These are phyloP conservation scores for Rhododendron molle DNA, from an alignment of 148 eudicot genomes.

Conservation along the genomic window DNA sequence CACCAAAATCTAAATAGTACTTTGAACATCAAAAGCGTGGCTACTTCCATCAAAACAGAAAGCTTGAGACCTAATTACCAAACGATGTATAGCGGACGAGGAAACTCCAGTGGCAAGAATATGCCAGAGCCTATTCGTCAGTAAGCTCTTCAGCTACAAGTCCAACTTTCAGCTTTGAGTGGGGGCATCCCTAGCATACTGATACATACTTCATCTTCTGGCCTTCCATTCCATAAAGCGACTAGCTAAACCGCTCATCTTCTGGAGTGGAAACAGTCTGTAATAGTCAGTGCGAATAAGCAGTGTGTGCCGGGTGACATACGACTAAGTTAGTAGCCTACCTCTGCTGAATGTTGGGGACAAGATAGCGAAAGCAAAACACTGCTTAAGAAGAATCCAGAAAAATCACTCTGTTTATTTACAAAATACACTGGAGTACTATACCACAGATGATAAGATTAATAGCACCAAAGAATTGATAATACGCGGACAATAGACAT, in stretches of 20 bases:
- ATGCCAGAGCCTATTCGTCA: not conserved
- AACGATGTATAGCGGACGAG: not conserved
- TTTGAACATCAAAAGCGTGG: not conserved
- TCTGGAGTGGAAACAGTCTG: not conserved
- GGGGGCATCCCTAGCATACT: not conserved
- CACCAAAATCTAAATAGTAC: not conserved
- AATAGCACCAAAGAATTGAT: too few species aligned
- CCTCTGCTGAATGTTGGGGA: not conserved
- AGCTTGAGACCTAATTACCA: not conserved
- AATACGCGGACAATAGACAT: not conserved
- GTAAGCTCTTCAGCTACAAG: not conserved
- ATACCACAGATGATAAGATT: not conserved
- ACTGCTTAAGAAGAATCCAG: not conserved
- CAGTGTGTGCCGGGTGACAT: not conserved
- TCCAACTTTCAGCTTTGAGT: not conserved
- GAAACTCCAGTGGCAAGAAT: not conserved
- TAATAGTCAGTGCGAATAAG: not conserved
- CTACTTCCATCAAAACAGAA: not conserved
- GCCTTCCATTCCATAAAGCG: not conserved
- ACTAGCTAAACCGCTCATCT: not conserved
- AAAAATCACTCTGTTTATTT: not conserved
- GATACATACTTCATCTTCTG: not conserved
- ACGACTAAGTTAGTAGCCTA: not conserved
- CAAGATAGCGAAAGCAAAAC: not conserved
- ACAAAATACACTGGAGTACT: not conserved